Evolutionary conservation across 148 eudicot genomes (phyloP), one percentile per base, ranked within the genome.

Genomic region (Pharnaceum exiguum): DNA sequence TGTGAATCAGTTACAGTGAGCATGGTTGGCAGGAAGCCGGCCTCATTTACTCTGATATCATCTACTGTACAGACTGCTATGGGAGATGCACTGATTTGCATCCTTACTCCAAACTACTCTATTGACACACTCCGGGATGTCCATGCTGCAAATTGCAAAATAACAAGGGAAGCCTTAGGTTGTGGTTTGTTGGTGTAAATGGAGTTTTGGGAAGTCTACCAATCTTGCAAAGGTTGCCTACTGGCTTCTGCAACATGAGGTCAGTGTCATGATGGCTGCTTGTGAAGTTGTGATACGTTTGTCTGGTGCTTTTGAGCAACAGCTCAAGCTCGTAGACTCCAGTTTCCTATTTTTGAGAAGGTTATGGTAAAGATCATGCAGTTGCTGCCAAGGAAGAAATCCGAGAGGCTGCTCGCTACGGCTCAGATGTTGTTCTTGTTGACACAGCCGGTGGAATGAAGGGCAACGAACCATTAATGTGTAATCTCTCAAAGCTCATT

Each of bases 381-480:
- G 51, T 88, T 66, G 99, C 89, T 32, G 99, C 99, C 10, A 93
- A 93, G 77, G 99, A 93, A 82, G 95, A 96, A 42, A 89, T 93
- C 32, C 96, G 83, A 62, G 96, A 93, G 71, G 96, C 99, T 31
- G 51, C 75, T 42, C 77, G 87, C 57, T 88, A 72, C 86, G 91
- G 96, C 55, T 88, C 99, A 1, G 99, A 89, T 60, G 99, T 93
- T 36, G 99, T 93, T 81, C 87, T 93, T 69, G 99, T 93, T 55
- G 99, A 93, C 71, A 88, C 99, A 60, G 96, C 99, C 79, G 99
- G 99, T 73, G 73, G 95, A 39, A 93, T 93, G 96, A 96, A 93
- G 96, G 99, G 88, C 65, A 93, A 93, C 73, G 99, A 93, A 62
- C 99, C 99, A 24, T 59, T 93, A 64, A 93, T 93, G 99, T 83